These are phyloP conservation scores for Hyphopichia fennica DNA, from an alignment of 1,139 yeast species.

Conservation along the genomic window DNA sequence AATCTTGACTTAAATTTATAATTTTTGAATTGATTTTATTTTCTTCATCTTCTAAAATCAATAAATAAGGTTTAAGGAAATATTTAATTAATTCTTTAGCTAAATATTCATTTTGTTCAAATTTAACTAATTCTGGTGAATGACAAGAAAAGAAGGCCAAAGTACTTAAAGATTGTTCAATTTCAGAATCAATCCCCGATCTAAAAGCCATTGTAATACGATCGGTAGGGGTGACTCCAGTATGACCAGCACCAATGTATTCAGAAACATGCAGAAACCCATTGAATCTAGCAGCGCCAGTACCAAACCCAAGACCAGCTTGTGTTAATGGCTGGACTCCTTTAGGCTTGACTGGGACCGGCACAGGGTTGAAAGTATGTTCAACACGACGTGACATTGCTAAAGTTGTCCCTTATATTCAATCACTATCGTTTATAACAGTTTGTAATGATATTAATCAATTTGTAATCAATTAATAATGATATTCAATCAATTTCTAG, in stretches of 20 bases:
- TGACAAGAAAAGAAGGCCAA: constrained; percentile 57
- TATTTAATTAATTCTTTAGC: constrained; percentile 51
- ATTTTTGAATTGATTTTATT: constrained; percentile 31
- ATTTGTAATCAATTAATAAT: too few species aligned
- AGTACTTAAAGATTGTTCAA: constrained; percentile 65
- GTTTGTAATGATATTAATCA: too few species aligned
- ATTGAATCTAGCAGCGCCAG: background rate
- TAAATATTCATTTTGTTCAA: constrained; percentile 50
- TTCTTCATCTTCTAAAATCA: constrained; percentile 25
- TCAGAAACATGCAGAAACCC: constrained; percentile 1
- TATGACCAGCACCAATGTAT: constrained; percentile 48
- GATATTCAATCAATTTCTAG: too few species aligned
- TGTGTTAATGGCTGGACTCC: background rate
- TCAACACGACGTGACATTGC: background rate
- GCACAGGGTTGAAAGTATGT: background rate
- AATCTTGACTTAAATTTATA: constrained; percentile 51
- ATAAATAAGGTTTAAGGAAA: constrained; percentile 33
- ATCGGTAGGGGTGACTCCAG: constrained; percentile 57
- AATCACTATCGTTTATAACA: too few species aligned
- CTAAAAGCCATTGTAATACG: constrained; percentile 65
- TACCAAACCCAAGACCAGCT: background rate
- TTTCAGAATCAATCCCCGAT: constrained; percentile 58
- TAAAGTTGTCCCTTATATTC: too few species aligned
- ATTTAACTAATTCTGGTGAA: constrained; percentile 46
- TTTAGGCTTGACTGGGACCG: constrained; percentile 2